These are phyloP conservation scores for Euphorbia lathyris DNA, from an alignment of 345 rosid species.

Conservation along the genomic window DNA sequence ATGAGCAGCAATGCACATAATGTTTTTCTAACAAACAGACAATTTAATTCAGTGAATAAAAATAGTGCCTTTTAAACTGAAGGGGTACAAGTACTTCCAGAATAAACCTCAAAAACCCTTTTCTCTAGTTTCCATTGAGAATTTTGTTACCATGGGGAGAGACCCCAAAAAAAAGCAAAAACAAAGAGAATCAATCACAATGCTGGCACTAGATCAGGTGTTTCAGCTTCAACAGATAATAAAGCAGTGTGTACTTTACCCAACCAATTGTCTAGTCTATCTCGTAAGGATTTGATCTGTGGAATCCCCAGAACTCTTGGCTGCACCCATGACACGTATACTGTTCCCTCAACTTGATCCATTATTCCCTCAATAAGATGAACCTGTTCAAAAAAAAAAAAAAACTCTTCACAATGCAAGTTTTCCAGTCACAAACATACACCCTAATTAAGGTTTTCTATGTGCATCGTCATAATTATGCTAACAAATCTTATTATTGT, in stretches of 20 bases:
- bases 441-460: too few species aligned
- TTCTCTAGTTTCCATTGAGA: background rate
- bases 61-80: background rate
- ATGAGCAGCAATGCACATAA: too few species aligned
- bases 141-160: conserved; percentile 15
- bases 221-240: conserved; percentile 92
- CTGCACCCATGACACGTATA: conserved; percentile 96
- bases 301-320: conserved; percentile 95
- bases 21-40: background rate
- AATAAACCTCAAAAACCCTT: background rate
- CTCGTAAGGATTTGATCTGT: conserved; percentile 84
- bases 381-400: conserved; percentile 50
- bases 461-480: background rate
- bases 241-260: conserved; percentile 79
- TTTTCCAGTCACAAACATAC: background rate
- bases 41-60: background rate
- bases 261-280: conserved; percentile 78
- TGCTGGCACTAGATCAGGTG: conserved; percentile 94
- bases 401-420: background rate
- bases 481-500: background rate
- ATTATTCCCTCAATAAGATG: conserved; percentile 94
- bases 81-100: background rate
- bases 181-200: conserved; percentile 33
- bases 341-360: conserved; percentile 94
- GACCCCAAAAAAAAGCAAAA: background rate